Conservation (phyloP, 176 grass and related monocot species). For the Triticum aestivum region DNA sequence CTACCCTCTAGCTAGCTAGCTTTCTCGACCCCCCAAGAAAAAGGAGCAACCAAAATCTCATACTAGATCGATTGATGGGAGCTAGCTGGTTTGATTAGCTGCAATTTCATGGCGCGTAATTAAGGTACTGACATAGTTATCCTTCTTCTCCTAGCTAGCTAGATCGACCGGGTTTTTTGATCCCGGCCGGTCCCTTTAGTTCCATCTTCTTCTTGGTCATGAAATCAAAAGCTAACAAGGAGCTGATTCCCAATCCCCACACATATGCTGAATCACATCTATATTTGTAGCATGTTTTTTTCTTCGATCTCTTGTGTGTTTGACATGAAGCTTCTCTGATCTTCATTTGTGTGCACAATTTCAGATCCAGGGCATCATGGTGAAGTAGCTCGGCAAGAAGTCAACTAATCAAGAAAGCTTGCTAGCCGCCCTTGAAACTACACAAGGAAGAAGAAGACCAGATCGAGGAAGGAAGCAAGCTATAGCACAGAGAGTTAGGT, state of each 20-base stretch:
- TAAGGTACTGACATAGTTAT: background rate
- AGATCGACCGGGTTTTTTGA: background rate
- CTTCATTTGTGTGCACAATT: background rate
- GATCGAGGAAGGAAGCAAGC: background rate
- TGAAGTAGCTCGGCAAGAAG: background rate
- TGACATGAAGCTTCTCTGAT: background rate
- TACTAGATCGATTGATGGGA: background rate
- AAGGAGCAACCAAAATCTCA: background rate
- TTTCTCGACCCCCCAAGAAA: too few relatives aligned
- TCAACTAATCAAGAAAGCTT: too few relatives aligned
- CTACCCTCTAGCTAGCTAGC: background rate
- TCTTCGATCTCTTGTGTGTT: background rate
- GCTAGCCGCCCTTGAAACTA: too few relatives aligned
- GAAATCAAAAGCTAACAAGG: too few relatives aligned
- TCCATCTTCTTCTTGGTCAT: background rate
- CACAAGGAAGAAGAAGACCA: background rate
- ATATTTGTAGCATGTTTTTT: background rate
- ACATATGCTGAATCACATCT: background rate
- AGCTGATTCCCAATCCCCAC: background rate
- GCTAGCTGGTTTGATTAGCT: background rate
- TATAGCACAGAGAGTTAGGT: background rate
- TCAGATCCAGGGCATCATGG: background rate
- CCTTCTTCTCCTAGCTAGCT: background rate
- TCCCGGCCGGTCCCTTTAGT: background rate
- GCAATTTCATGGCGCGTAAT: background rate